Conservation (phyloP, 148 eudicot genomes). For the Silene uniflora region DNA sequence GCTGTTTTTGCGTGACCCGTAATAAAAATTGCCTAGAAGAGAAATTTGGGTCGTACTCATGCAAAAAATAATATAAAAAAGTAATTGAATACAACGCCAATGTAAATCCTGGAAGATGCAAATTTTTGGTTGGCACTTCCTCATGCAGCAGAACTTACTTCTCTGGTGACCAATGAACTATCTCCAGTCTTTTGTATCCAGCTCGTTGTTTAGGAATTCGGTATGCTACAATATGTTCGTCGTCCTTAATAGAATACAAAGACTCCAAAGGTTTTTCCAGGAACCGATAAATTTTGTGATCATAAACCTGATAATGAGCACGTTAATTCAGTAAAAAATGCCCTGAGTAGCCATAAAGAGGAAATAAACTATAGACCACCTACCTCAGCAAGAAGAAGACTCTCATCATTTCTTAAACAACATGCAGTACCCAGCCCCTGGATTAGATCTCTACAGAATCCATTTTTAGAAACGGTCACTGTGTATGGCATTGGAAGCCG, state of each 20-base stretch:
- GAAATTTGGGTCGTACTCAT: not conserved
- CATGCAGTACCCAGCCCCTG: slow-evolving; percentile 66
- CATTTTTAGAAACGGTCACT: slow-evolving; percentile 70
- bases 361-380: not conserved
- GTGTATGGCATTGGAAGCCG: slow-evolving; percentile 85
- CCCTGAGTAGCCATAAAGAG: not conserved
- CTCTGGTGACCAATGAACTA: slow-evolving; percentile 61
- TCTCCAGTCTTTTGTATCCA: slow-evolving; percentile 67
- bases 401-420: slow-evolving; percentile 71
- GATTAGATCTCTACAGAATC: slow-evolving; percentile 70
- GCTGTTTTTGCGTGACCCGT: not conserved
- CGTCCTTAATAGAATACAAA: slow-evolving; percentile 70
- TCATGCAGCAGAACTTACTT: slow-evolving; percentile 45
- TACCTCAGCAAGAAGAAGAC: slow-evolving; percentile 95
- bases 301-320: slow-evolving; percentile 58
- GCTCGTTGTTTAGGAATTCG: slow-evolving; percentile 52
- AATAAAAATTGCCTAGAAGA: not conserved
- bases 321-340: slow-evolving; percentile 15
- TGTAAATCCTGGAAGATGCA: not conserved
- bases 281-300: slow-evolving; percentile 56
- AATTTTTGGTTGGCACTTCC: slow-evolving; percentile 1
- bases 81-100: not conserved
- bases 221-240: slow-evolving; percentile 87
- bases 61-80: not conserved
- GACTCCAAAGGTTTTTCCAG: slow-evolving; percentile 60